phyloP scores from a whole-genome alignment of 495 filamentous ascomycete species.

The Aspergillus incahuasiensis region DNA sequence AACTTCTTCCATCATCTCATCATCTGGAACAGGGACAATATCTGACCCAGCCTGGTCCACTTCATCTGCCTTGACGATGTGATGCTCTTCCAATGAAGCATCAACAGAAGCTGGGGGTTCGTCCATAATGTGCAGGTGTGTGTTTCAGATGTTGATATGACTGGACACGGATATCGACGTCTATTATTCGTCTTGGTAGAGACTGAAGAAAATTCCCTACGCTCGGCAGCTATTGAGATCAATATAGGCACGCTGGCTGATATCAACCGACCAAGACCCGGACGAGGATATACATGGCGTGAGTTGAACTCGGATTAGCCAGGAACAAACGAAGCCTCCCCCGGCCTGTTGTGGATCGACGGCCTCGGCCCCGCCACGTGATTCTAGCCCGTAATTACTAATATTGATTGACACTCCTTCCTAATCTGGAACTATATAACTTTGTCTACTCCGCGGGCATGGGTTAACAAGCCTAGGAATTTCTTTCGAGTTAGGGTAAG shows the following conservation, averaged over 20 bases:
- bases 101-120: constrained; percentile 20
- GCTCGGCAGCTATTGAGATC: no score
- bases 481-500: no score
- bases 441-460: no score
- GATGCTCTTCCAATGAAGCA: constrained; percentile 28
- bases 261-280: constrained; percentile 2
- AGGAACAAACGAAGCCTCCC: constrained; percentile 1
- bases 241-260: background rate
- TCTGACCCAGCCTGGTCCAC: constrained; percentile 52
- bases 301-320: background rate
- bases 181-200: background rate
- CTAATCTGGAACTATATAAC: background rate
- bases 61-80: constrained; percentile 53
- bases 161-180: background rate
- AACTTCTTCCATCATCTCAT: constrained; percentile 46
- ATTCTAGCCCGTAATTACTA: background rate
- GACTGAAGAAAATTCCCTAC: background rate
- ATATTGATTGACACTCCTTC: background rate
- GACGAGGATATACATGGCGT: background rate
- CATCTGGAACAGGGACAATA: constrained; percentile 46
- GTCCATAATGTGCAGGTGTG: constrained; percentile 26
- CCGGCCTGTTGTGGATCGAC: constrained; percentile 1
- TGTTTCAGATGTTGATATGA: constrained; percentile 7
- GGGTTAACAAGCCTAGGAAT: no score
- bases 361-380: background rate